These are phyloP conservation scores for Neurospora cerealis DNA, from an alignment of 495 filamentous ascomycete species.

Conservation along the genomic window DNA sequence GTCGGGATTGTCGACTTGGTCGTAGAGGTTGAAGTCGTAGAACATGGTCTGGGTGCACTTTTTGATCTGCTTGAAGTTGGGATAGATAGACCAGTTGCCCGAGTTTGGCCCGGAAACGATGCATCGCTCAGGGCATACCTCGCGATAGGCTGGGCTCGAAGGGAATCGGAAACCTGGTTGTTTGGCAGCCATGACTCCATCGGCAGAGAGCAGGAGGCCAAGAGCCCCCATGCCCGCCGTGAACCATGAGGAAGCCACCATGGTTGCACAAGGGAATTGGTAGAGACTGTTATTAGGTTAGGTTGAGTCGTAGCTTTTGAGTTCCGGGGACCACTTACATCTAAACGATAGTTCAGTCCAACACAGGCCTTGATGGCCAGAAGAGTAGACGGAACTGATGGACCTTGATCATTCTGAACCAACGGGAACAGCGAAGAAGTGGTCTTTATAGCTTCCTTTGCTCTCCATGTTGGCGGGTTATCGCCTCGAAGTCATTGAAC, in stretches of 20 bases:
- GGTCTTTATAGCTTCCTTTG: background rate
- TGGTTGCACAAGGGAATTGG: background rate
- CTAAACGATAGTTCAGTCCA: background rate
- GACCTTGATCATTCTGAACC: background rate
- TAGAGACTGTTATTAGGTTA: background rate
- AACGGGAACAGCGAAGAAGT: background rate
- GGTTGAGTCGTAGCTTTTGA: background rate
- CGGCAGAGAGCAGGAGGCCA: background rate
- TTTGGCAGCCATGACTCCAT: background rate
- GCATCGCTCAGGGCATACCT: slow-evolving; percentile 24
- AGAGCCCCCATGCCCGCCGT: background rate
- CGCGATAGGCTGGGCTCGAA: background rate
- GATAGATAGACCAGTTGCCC: slow-evolving; percentile 26
- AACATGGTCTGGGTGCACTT: slow-evolving; percentile 21
- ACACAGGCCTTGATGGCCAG: background rate
- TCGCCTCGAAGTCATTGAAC: background rate
- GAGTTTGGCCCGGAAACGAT: slow-evolving; percentile 19
- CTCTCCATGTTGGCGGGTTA: background rate
- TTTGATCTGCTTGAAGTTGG: slow-evolving; percentile 13
- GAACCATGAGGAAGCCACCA: background rate
- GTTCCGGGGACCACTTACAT: background rate
- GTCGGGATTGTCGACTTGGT: slow-evolving; percentile 20
- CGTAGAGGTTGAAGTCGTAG: slow-evolving; percentile 23
- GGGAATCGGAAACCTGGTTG: background rate
- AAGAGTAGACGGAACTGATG: background rate